These are phyloP conservation scores for Sordariomycetes sp. DNA, from an alignment of 2,329 filamentous ascomycete species.

Conservation along the genomic window DNA sequence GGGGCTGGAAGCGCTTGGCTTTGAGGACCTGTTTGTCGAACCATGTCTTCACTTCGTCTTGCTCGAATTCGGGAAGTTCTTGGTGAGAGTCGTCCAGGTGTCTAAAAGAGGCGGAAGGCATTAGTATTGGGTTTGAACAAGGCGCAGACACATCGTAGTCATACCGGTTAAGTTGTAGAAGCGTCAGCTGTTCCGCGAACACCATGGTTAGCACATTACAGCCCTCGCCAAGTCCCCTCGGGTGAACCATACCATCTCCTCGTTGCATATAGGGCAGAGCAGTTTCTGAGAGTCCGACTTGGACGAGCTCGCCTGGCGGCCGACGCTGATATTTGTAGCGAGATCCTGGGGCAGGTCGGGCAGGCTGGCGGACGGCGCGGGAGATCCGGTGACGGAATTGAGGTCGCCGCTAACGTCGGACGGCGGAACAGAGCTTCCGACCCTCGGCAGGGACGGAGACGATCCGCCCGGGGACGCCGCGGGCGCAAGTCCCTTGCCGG, in stretches of 20 bases:
- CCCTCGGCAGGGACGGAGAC: slow-evolving; percentile 18
- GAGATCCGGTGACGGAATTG: slow-evolving; percentile 61
- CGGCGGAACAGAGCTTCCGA: slow-evolving; percentile 38
- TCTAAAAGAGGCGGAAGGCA: slow-evolving; percentile 13
- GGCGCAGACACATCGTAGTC: neutral
- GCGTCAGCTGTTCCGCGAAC: slow-evolving; percentile 53
- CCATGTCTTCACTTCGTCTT: slow-evolving; percentile 95
- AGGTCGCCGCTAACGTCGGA: slow-evolving; percentile 69
- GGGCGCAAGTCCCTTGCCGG: slow-evolving; percentile 70
- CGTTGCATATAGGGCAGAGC: slow-evolving; percentile 93
- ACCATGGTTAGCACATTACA: slow-evolving; percentile 6
- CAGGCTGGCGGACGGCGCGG: slow-evolving; percentile 46
- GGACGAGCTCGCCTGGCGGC: slow-evolving; percentile 35
- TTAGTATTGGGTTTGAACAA: neutral
- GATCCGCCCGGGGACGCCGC: slow-evolving; percentile 20
- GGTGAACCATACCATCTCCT: slow-evolving; percentile 74
- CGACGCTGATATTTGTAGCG: slow-evolving; percentile 69
- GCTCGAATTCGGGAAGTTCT: slow-evolving; percentile 77
- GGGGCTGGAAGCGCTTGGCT: slow-evolving; percentile 84
- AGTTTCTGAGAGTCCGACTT: slow-evolving; percentile 54
- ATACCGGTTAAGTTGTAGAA: slow-evolving; percentile 80
- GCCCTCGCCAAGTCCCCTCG: neutral
- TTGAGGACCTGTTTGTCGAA: slow-evolving; percentile 91
- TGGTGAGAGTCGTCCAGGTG: slow-evolving; percentile 81
- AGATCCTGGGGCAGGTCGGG: slow-evolving; percentile 69